phyloP scores from a whole-genome alignment of 192 early-diverging fungal species.

The Linnemannia elongata region DNA sequence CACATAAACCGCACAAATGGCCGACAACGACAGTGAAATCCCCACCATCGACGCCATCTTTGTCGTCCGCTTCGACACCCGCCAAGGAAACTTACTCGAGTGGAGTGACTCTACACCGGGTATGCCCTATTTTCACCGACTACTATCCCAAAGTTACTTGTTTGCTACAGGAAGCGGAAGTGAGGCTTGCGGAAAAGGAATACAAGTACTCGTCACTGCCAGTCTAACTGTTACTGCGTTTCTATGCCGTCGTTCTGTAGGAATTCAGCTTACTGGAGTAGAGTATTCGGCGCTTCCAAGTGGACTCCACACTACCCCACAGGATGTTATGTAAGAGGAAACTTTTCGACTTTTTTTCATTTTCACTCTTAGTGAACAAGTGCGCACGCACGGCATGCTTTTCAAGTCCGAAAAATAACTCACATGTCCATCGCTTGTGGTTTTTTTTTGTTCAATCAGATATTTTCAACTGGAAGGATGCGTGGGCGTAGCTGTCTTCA shows the following conservation, averaged over 20 bases:
- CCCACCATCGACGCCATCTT: conserved; percentile 65
- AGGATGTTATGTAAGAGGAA: conserved; percentile 65
- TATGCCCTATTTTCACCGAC: neutral
- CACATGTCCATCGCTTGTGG: neutral
- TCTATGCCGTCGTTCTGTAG: conserved; percentile 25
- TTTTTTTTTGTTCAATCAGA: conserved; percentile 35
- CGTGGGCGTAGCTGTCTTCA: conserved; percentile 63
- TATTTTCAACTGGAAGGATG: conserved; percentile 60
- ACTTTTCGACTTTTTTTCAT: neutral
- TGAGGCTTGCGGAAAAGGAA: neutral
- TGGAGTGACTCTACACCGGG: conserved; percentile 64
- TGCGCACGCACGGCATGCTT: neutral
- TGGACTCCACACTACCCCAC: conserved; percentile 63
- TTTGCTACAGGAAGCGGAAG: neutral
- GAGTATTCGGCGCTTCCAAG: conserved; percentile 70
- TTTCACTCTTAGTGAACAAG: neutral
- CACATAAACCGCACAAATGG: neutral
- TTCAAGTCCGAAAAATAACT: neutral
- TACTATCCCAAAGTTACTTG: neutral
- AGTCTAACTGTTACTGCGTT: neutral
- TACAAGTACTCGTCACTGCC: neutral
- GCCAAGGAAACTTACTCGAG: conserved; percentile 65
- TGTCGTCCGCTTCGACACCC: conserved; percentile 65
- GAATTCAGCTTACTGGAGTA: conserved; percentile 59
- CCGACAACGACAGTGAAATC: conserved; percentile 25